phyloP scores from a whole-genome alignment of 495 filamentous ascomycete species.

The Parathielavia hyrcaniae region DNA sequence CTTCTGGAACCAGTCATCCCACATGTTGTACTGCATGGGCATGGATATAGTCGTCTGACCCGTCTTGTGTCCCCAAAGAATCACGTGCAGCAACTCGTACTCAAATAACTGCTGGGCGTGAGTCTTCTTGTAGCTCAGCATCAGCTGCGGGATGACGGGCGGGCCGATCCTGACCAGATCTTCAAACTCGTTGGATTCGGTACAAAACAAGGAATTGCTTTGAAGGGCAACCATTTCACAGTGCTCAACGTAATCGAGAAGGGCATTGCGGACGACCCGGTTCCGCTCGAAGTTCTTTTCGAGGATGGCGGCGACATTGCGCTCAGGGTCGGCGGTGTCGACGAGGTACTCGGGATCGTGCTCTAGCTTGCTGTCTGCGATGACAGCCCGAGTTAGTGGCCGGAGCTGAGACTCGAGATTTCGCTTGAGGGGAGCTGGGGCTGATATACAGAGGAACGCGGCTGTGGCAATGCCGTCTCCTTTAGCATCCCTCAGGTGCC shows the following conservation, averaged over 20 bases:
- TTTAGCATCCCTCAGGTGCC: not conserved
- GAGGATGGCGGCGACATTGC: not conserved
- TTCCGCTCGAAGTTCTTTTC: not conserved
- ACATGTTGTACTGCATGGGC: not conserved
- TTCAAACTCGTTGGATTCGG: not conserved
- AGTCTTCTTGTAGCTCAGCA: not conserved
- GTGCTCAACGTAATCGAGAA: not conserved
- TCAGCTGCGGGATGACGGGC: slow-evolving; percentile 3
- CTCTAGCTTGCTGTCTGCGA: slow-evolving; percentile 1
- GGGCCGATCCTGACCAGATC: not conserved
- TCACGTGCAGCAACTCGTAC: not conserved
- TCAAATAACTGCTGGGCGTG: not conserved
- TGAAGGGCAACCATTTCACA: not conserved
- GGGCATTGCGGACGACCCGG: slow-evolving; percentile 1
- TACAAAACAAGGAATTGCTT: not conserved
- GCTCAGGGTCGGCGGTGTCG: not conserved
- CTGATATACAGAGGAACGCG: not conserved
- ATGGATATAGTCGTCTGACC: not conserved
- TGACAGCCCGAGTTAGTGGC: not conserved
- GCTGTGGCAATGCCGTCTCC: not conserved
- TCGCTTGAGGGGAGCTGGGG: not conserved
- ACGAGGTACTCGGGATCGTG: not conserved
- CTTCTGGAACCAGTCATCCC: not conserved
- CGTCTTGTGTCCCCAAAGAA: not conserved
- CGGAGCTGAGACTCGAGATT: not conserved